Conservation (phyloP, 352 stramenopile species). For the Globisporangium megalacanthum region DNA sequence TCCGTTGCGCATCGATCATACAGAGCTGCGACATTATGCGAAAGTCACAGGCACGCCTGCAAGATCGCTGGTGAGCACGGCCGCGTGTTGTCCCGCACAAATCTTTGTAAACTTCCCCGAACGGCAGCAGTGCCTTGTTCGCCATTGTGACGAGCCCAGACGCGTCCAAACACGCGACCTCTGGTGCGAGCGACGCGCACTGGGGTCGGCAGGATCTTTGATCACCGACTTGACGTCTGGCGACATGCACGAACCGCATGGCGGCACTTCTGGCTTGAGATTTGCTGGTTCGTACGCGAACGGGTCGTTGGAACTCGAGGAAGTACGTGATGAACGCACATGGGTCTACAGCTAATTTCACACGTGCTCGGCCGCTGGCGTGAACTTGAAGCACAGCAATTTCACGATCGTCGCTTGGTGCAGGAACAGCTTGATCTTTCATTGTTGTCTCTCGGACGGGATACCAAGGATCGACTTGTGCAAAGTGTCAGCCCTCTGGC, state of each 20-base stretch:
- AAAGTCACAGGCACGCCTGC: conserved; percentile 30
- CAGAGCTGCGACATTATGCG: conserved; percentile 10
- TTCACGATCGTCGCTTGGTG: conserved; percentile 75
- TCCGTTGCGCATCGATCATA: conserved; percentile 64
- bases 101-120: conserved; percentile 75
- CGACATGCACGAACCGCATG: too few relatives aligned
- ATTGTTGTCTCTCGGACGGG: conserved; percentile 78
- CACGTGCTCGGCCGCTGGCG: conserved; percentile 74
- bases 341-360: conserved; percentile 79
- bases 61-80: conserved; percentile 30
- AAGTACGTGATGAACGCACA: conserved; percentile 87
- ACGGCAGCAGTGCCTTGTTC: conserved; percentile 76
- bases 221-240: conserved; percentile 77
- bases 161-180: conserved; percentile 51
- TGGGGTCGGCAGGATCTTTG: conserved; percentile 53
- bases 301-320: conserved; percentile 61
- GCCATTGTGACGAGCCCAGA: conserved; percentile 48
- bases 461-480: too few relatives aligned
- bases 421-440: conserved; percentile 86
- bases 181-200: conserved; percentile 34
- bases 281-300: conserved; percentile 81
- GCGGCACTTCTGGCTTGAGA: too few relatives aligned
- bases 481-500: too few relatives aligned
- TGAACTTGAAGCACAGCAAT: conserved; percentile 74
- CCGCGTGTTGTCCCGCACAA: conserved; percentile 62